Evolutionary conservation across 352 stramenopile species (phyloP).

Genomic region (Pythium plurisporium): DNA sequence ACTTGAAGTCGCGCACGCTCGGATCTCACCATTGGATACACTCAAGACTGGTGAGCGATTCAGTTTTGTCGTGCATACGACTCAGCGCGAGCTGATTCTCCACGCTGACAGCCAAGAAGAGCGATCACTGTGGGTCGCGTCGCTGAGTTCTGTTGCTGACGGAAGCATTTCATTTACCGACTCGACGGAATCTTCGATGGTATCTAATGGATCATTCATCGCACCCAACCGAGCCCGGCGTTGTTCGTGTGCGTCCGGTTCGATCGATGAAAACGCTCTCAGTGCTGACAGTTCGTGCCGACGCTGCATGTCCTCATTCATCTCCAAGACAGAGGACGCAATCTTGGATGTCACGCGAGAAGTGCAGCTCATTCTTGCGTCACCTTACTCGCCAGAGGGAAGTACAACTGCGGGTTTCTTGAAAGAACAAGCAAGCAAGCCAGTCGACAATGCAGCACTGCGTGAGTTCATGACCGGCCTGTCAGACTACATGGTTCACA

Average conservation of each 20-base stretch:
- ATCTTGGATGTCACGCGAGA: conserved; percentile 70
- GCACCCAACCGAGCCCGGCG: conserved; percentile 36
- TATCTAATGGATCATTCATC: conserved; percentile 14
- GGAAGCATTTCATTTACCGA: conserved; percentile 13
- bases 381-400: conserved; percentile 80
- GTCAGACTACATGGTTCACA: conserved; percentile 79
- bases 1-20: conserved; percentile 51
- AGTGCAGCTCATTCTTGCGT: conserved; percentile 78
- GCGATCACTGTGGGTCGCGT: conserved; percentile 70
- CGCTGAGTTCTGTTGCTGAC: conserved; percentile 56
- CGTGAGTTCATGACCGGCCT: conserved; percentile 76
- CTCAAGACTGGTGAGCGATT: conserved; percentile 79
- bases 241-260: conserved; percentile 47
- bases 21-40: conserved; percentile 62
- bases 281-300: conserved; percentile 42
- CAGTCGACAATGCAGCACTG: conserved; percentile 46
- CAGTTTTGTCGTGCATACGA: conserved; percentile 71
- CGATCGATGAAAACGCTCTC: conserved; percentile 18
- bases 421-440: conserved; percentile 51
- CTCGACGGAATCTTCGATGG: conserved; percentile 14
- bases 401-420: conserved; percentile 69
- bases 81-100: conserved; percentile 57
- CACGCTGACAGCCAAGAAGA: conserved; percentile 86
- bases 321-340: conserved; percentile 71
- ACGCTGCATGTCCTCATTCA: conserved; percentile 75